Evolutionary conservation across 2,329 filamentous ascomycete species (phyloP).

Genomic region (Alternaria brassicicola): DNA sequence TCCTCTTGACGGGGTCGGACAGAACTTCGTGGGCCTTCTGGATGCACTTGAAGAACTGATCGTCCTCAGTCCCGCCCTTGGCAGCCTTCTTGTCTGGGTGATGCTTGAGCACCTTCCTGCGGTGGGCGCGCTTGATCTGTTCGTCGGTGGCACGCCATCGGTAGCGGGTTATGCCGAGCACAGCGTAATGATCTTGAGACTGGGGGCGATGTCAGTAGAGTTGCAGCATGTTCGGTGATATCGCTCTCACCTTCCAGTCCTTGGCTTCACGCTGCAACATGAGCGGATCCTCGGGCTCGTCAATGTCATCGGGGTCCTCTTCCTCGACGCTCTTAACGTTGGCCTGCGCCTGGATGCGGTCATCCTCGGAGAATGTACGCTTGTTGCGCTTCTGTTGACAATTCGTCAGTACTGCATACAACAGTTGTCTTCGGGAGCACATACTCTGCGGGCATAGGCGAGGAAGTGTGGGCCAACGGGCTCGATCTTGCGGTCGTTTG

Average conservation of each 20-base stretch:
- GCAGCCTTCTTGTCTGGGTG: slow-evolving; percentile 99
- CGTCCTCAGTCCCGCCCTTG: slow-evolving; percentile 83
- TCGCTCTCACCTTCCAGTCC: slow-evolving; percentile 88
- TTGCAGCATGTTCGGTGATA: neutral
- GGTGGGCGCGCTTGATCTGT: slow-evolving; percentile 98
- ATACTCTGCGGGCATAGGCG: slow-evolving; percentile 89
- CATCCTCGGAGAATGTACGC: slow-evolving; percentile 98
- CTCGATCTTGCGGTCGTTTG: slow-evolving; percentile 87
- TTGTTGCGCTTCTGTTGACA: slow-evolving; percentile 74
- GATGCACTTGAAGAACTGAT: slow-evolving; percentile 99
- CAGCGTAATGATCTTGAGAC: slow-evolving; percentile 97
- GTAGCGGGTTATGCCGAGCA: slow-evolving; percentile 91
- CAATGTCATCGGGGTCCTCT: slow-evolving; percentile 87
- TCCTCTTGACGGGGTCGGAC: slow-evolving; percentile 86
- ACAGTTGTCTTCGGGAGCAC: slow-evolving; percentile 25
- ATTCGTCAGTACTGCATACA: slow-evolving; percentile 21
- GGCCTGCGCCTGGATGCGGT: slow-evolving; percentile 93
- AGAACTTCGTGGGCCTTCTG: slow-evolving; percentile 97
- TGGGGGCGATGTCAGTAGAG: slow-evolving; percentile 16
- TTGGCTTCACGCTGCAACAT: slow-evolving; percentile 94
- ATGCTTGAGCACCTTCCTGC: slow-evolving; percentile 99
- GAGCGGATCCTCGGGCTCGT: slow-evolving; percentile 90
- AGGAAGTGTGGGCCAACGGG: slow-evolving; percentile 97
- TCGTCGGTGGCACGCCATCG: slow-evolving; percentile 92
- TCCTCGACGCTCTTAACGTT: slow-evolving; percentile 95